Evolutionary conservation across 257 asterid genomes (phyloP), one percentile per base, ranked within the genome.

Genomic region (Lycium barbarum): DNA sequence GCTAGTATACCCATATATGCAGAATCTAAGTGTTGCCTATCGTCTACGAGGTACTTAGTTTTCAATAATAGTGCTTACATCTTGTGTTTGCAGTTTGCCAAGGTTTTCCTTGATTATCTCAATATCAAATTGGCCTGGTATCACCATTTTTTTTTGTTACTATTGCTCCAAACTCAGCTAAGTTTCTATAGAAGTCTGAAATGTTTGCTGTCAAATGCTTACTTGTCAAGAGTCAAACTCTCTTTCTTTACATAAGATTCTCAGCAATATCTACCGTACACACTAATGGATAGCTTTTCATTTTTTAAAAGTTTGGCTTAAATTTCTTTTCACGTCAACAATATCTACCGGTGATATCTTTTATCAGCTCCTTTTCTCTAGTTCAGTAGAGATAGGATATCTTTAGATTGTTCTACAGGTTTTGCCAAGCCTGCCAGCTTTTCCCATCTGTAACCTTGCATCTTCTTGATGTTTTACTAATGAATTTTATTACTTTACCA

Each of bases 1-100:
- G 36, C 81, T 95, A 86, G 98, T 95, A 47, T 96, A 96, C 88
- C 99, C 99, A 1, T 96, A 88, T 49, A 96, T 96, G 99, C 98
- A 93, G 85, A 96, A 96, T 89, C 81, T 96, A 88, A 96, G 99
- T 79, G 99, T 95, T 53, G 99, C 98, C 71, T 95, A 94, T 87
- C 95, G 97, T 63, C 90, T 94, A 22, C 93, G 99, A 93, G 99
- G 99, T 96, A 92, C 70, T 78, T 72, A 13, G 83, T 83, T 49
- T 18, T 74, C 5, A 12, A 20, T 8, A 26, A 54, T 53, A 53
- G 63, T 13, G 65, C 47, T 15, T 51, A 51, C 14, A 26, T 78
- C 40, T 54, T 78, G 65, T 47, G 8, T 53, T 78, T 78, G 33
- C 14, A 14, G 65, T 78, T 78, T 71, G 47, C 57, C 58, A 18